These are phyloP conservation scores for Fusarium setosum DNA, from an alignment of 2,329 filamentous ascomycete species.

Conservation along the genomic window DNA sequence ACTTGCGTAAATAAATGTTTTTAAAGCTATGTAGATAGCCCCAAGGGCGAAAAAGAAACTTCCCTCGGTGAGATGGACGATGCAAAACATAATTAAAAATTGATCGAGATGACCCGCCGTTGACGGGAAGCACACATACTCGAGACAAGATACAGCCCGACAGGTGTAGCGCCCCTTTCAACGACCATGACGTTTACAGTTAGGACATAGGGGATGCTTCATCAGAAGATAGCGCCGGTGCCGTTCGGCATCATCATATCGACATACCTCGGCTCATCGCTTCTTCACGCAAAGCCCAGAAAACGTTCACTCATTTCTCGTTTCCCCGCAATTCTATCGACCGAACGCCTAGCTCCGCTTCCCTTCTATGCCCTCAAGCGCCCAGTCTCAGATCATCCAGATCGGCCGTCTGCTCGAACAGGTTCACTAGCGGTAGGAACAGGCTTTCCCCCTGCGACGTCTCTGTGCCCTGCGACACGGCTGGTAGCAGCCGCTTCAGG, in stretches of 20 bases:
- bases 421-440: slow-evolving; percentile 48
- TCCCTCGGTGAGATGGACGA: background rate
- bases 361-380: background rate
- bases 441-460: slow-evolving; percentile 32
- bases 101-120: background rate
- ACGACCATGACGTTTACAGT: too few species aligned
- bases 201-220: too few species aligned
- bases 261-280: too few species aligned
- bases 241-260: too few species aligned
- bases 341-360: background rate
- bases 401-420: slow-evolving; percentile 41
- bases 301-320: background rate
- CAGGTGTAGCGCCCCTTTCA: too few species aligned
- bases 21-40: too few species aligned
- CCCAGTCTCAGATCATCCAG: slow-evolving; percentile 34
- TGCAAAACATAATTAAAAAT: background rate
- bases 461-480: slow-evolving; percentile 17
- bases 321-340: background rate
- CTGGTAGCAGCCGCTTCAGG: slow-evolving; percentile 45
- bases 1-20: too few species aligned
- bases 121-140: background rate
- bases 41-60: background rate
- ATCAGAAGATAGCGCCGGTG: too few species aligned
- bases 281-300: too few species aligned
- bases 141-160: too few species aligned